Conservation (phyloP, 2,329 filamentous ascomycete species). For the Pseudofabraea citricarpa region DNA sequence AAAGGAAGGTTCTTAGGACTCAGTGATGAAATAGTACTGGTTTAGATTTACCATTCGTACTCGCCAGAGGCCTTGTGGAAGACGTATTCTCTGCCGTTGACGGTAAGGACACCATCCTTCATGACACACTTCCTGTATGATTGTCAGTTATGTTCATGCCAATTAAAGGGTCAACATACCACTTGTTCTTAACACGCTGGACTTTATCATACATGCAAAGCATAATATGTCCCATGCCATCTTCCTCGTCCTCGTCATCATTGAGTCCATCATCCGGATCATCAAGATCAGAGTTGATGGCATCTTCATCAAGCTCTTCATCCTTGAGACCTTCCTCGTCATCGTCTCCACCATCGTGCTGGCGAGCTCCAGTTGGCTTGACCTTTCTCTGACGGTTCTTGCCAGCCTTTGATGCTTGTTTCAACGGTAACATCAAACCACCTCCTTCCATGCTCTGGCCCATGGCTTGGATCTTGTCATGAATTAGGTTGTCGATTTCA, state of each 20-base stretch:
- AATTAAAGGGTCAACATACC: constrained; percentile 42
- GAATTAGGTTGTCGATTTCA: constrained; percentile 66
- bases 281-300: constrained; percentile 97
- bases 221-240: constrained; percentile 84
- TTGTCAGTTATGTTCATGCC: constrained; percentile 1
- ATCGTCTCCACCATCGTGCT: constrained; percentile 61
- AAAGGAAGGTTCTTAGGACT: no score
- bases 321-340: constrained; percentile 54
- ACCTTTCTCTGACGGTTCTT: constrained; percentile 32
- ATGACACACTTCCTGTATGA: constrained; percentile 84
- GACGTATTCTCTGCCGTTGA: constrained; percentile 92
- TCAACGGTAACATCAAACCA: constrained; percentile 68
- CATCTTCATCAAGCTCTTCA: constrained; percentile 75
- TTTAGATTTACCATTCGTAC: constrained; percentile 96
- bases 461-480: constrained; percentile 59
- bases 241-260: constrained; percentile 84
- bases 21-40: no score
- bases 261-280: constrained; percentile 83
- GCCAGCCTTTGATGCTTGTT: constrained; percentile 28
- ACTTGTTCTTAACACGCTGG: constrained; percentile 98
- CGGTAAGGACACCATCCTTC: constrained; percentile 91
- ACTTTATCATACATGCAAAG: constrained; percentile 99
- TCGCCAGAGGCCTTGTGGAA: constrained; percentile 97
- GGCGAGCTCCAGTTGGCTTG: constrained; percentile 26
- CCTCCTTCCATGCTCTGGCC: constrained; percentile 69